Evolutionary conservation across 139 green algal species (phyloP), one percentile per base, ranked within the genome.

Genomic region (Closterium sp.): DNA sequence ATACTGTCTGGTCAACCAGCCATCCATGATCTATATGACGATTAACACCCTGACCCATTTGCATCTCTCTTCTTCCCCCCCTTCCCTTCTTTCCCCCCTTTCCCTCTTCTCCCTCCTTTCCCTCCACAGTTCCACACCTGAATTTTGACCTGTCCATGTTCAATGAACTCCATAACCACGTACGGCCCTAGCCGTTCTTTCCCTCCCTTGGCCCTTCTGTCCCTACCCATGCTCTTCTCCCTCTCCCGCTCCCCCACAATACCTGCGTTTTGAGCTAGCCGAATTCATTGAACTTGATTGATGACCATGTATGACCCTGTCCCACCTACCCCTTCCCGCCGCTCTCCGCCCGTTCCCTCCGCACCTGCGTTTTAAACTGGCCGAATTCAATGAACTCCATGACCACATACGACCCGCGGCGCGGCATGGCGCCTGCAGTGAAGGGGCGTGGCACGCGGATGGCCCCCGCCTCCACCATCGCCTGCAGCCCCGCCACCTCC

Each of bases 351-450:
- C 50, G 50, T 22, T 22, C 50, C 50, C 50, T 22, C 50, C 50
- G 10, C 50, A 73, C 50, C 50, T 73, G 50, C 50, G 50, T 73
- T 27, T 73, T 73, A 11, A 73, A 11, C 10, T 73, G 50, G 13
- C 50, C 50, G 86, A 99, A 94, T 70, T 98, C 94, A 24, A 99
- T 94, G 86, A 97, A 93, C 95, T 99, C 98, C 97, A 99, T 99
- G n/a, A 99, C 95, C 79, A 99, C 98, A 95, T 97, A 99, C 32
- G 92, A 96, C 50, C 96, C 97, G 3, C 88, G 79, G 73, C 29
- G 86, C 28, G 45, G 32, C 73, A 92, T 32, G 29, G 91, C 5
- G 89, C 94, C 89, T 30, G 85, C 89, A 92, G 94, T 94, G n/a
- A 92, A 85, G 30, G 93, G 93, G 85, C 70, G 92, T 2, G 93